A percentile compares a stretch with the other conserved stretches of the same genome.
Conservation (phyloP, 1,139 yeast species). For the Yamadazyma songkhlaensis region DNA sequence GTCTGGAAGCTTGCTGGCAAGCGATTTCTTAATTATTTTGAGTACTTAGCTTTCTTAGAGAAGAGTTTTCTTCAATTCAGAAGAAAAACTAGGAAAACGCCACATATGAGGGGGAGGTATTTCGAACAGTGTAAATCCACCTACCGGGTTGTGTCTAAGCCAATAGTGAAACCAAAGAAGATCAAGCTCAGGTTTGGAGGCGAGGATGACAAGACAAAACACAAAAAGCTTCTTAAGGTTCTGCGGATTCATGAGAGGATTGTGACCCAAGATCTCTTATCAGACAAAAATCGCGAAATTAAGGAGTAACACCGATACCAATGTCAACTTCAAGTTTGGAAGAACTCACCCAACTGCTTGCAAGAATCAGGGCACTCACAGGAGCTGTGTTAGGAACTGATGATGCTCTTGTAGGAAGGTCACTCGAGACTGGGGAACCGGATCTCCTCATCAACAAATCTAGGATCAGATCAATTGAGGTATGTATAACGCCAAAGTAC, state of each 20-base stretch:
- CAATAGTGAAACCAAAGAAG: not conserved
- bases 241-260: too few species aligned
- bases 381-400: not conserved
- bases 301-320: too few species aligned
- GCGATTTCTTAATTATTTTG: not conserved
- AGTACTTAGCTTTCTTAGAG: conserved; percentile 3
- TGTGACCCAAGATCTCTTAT: not conserved
- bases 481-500: not conserved
- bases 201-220: not conserved
- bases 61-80: not conserved
- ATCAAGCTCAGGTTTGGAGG: not conserved
- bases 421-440: not conserved
- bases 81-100: not conserved
- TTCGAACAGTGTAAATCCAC: not conserved
- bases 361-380: not conserved
- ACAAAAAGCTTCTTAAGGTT: too few species aligned
- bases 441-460: not conserved
- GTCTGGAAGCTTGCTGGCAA: not conserved
- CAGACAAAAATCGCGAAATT: not conserved
- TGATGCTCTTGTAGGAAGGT: not conserved
- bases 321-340: not conserved
- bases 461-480: not conserved
- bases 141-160: not conserved
- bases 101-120: not conserved
- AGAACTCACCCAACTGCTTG: not conserved